Conservation (phyloP, 129 eudicot species). For the Heracleum sosnowskyi region DNA sequence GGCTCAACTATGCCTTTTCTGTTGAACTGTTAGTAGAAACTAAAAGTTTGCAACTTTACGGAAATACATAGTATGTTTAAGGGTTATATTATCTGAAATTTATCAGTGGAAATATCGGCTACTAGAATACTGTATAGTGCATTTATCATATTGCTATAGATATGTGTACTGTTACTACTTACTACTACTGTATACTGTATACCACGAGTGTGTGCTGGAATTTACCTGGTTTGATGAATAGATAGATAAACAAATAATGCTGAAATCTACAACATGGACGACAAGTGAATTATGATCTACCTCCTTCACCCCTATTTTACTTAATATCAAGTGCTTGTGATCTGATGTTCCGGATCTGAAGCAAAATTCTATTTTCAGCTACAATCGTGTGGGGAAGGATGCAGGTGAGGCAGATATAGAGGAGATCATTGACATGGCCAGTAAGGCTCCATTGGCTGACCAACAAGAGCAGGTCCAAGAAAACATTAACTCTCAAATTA, state of each 20-base stretch:
- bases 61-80: not conserved
- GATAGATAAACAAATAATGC: not conserved
- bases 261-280: not conserved
- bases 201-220: not conserved
- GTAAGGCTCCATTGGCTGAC: slow-evolving; percentile 55
- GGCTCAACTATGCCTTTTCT: too few species aligned
- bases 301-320: not conserved
- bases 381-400: slow-evolving; percentile 64
- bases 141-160: not conserved
- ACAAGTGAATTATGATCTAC: not conserved
- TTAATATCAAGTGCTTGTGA: slow-evolving; percentile 5
- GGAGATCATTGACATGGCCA: slow-evolving; percentile 77
- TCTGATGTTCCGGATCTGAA: slow-evolving; percentile 6
- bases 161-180: not conserved
- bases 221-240: not conserved
- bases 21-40: not conserved
- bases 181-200: not conserved
- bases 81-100: not conserved
- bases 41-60: not conserved
- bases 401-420: slow-evolving; percentile 79
- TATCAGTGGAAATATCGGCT: not conserved
- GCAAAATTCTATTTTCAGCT: slow-evolving; percentile 36
- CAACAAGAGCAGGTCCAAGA: slow-evolving; percentile 83
- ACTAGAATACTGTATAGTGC: not conserved
- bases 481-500: slow-evolving; percentile 31